phyloP scores from a whole-genome alignment of 352 stramenopile genomes.

The Phytophthora hybrid region DNA sequence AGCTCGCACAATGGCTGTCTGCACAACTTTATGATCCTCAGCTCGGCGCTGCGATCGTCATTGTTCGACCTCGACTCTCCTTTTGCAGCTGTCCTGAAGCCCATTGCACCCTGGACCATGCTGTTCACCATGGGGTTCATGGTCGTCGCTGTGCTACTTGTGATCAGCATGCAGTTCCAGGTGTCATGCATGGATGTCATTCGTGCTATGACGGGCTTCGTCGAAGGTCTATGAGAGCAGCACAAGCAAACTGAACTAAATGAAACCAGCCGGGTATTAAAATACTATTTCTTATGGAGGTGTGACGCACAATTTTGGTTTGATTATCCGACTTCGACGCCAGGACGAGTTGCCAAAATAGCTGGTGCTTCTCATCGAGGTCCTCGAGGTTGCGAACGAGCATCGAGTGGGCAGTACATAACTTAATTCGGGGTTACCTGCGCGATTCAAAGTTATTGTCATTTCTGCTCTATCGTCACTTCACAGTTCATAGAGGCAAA shows the following conservation, averaged over 20 bases:
- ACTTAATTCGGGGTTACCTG: no score
- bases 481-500: no score
- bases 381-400: no score
- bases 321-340: no score
- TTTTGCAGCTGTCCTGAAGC: slow-evolving; percentile 66
- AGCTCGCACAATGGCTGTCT: slow-evolving; percentile 84
- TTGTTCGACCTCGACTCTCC: slow-evolving; percentile 70
- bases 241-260: not conserved
- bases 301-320: no score
- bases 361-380: no score
- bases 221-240: slow-evolving; percentile 45
- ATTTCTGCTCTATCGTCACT: no score
- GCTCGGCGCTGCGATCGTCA: slow-evolving; percentile 63
- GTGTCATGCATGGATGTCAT: slow-evolving; percentile 64
- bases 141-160: slow-evolving; percentile 50
- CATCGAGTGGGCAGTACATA: no score
- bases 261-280: no score
- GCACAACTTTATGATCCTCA: slow-evolving; percentile 92
- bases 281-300: no score
- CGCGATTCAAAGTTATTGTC: no score
- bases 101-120: slow-evolving; percentile 68
- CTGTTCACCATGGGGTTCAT: slow-evolving; percentile 70
- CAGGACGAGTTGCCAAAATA: no score
- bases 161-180: slow-evolving; percentile 58
- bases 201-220: slow-evolving; percentile 71